These are phyloP conservation scores for Rhynchospora pubera DNA, from an alignment of 176 grass and related monocot species.

Conservation along the genomic window DNA sequence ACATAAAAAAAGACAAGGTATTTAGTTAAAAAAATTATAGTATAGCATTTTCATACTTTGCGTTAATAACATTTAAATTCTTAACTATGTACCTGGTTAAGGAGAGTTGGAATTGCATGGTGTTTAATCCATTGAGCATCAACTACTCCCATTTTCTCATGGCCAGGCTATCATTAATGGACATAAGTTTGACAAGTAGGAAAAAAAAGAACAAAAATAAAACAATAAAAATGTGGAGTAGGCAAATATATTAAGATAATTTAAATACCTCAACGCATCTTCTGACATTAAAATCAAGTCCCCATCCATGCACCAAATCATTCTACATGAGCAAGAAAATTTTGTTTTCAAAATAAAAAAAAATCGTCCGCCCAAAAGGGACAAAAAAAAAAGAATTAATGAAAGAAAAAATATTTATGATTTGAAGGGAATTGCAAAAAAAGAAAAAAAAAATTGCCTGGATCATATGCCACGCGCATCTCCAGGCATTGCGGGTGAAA, in stretches of 20 bases:
- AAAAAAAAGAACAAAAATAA: not conserved
- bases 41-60: not conserved
- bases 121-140: constrained; percentile 40
- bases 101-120: constrained; percentile 23
- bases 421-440: not conserved
- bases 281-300: constrained; percentile 19
- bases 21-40: not conserved
- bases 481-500: constrained; percentile 63
- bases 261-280: constrained; percentile 24
- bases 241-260: not conserved
- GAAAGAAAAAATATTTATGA: not conserved
- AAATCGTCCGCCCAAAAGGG: not conserved
- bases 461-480: constrained; percentile 85
- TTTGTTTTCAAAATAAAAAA: not conserved
- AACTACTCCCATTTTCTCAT: constrained; percentile 43
- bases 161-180: constrained; percentile 17
- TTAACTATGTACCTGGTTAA: constrained; percentile 23
- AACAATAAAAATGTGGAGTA: not conserved
- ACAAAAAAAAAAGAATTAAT: not conserved
- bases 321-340: constrained; percentile 28
- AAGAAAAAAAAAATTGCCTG: constrained; percentile 48
- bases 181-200: not conserved
- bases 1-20: not conserved
- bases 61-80: not conserved
- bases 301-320: constrained; percentile 36